phyloP scores from a whole-genome alignment of 2,329 filamentous ascomycete genomes.

The Bimuria novae-zelandiae region DNA sequence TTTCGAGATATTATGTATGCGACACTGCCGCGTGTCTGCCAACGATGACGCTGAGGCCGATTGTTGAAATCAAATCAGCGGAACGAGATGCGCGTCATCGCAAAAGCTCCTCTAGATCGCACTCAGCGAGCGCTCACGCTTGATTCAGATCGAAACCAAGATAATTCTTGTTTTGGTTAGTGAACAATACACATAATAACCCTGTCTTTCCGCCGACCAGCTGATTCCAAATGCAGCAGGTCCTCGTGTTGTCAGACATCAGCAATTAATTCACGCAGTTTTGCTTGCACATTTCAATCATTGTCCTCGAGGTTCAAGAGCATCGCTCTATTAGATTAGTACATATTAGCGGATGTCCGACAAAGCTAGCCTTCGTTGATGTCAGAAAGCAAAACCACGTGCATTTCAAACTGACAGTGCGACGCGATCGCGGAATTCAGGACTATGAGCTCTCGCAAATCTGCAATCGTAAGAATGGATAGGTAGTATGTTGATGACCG shows the following conservation, averaged over 20 bases:
- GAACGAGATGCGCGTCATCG: not conserved
- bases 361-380: not conserved
- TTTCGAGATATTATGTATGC: not conserved
- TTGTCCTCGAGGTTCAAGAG: too few species aligned
- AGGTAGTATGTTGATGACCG: too few species aligned
- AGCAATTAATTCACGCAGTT: too few species aligned
- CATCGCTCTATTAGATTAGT: not conserved
- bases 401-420: too few species aligned
- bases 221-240: not conserved
- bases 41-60: not conserved
- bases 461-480: too few species aligned
- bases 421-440: too few species aligned
- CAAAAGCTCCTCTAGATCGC: not conserved
- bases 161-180: not conserved
- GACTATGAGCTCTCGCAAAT: too few species aligned
- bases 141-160: not conserved
- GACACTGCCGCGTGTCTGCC: not conserved
- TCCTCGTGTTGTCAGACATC: not conserved
- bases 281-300: not conserved
- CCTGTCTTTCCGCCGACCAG: not conserved
- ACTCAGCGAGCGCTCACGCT: not conserved
- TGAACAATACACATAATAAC: not conserved
- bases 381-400: constrained; percentile 1
- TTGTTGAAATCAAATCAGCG: not conserved
- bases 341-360: not conserved